Base-by-base conservation (phyloP, 1,139 yeast species). In the Blastobotrys arbuscula region DNA sequence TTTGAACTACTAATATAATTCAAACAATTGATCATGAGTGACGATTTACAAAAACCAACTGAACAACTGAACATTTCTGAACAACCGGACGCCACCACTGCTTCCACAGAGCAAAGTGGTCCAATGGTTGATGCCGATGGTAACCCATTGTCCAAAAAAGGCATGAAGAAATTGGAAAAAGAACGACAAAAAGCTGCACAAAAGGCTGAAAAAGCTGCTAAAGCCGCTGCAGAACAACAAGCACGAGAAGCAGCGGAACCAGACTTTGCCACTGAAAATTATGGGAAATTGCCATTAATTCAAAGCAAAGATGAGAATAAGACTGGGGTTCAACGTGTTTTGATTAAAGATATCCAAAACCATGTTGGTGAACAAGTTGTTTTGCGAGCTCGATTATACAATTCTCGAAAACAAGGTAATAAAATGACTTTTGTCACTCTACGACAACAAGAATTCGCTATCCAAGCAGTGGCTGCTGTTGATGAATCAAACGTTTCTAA, bases 381-480 rank as follows among this genome's bases (percentile, higher is more conserved):
- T 26, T 81, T 94, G 73, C 82, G 98, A 71, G 97, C 98, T 44
- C 81, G 99, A 72, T 79, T 89, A 40, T 97, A 92, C 70, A 88
- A 81, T 58, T 79, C 94, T 16, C 86, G 98, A 74, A 86, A 88
- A 65, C 97, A 92, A 70, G 95, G 96, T 69, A 95, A 95, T 62
- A 89, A 95, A 59, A 82, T 92, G 85, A 80, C 88, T 48, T 92
- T 92, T 69, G 71, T 92, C 60, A 81, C 95, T 24, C 79, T 92
- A 63, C 85, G 99, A 74, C 98, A 92, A 73, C 96, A 88, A 73
- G 74, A 80, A 49, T 77, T 79, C 51, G 71, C 84, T 63, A 79
- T 90, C 60, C 97, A 90, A 75, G 96, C 87, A 51, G 77, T 92
- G 58, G 74, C 88, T 55, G 86, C 85, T 66, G 77, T 78, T 57